Evolutionary conservation across 2,329 filamentous ascomycete genomes (phyloP).

Genomic region (Fonsecaea pugnacius): DNA sequence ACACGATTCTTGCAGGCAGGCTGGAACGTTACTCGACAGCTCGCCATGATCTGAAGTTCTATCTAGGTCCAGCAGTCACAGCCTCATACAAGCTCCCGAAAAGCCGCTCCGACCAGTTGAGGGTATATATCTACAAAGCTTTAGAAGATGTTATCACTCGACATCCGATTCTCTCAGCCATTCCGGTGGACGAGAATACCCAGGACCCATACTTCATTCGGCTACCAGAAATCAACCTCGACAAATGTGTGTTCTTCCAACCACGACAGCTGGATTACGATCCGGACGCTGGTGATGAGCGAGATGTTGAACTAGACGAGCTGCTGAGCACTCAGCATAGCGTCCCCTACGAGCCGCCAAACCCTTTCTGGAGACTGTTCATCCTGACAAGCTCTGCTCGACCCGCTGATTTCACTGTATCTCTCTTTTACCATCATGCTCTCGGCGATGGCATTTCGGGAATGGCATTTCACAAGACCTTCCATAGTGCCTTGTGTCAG

Average conservation of each 20-base stretch:
- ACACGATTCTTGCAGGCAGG: conserved; percentile 2
- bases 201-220: conserved; percentile 51
- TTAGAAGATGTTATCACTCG: conserved; percentile 41
- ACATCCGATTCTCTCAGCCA: conserved; percentile 51
- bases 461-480: conserved; percentile 53
- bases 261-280: conserved; percentile 33
- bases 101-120: conserved; percentile 5
- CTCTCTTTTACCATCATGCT: conserved; percentile 56
- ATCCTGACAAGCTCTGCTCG: conserved; percentile 42
- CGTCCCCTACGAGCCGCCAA: conserved; percentile 42
- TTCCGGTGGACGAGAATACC: conserved; percentile 48
- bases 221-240: conserved; percentile 50
- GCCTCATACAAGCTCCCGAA: conserved; percentile 18
- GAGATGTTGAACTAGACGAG: conserved; percentile 49
- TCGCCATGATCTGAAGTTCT: conserved; percentile 24
- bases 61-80: conserved; percentile 16
- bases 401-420: conserved; percentile 46
- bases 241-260: conserved; percentile 45
- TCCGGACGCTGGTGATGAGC: conserved; percentile 29
- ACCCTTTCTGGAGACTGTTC: conserved; percentile 53
- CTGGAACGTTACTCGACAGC: conserved; percentile 24
- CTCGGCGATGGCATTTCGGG: conserved; percentile 54
- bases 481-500: conserved; percentile 50
- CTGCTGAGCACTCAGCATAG: conserved; percentile 50
- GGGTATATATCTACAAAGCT: conserved; percentile 15